Percentiles rank a stretch among this genome's conserved stretches.
Conservation (phyloP, 768 basidiomycete species). For the Rhizopogon roseolus region DNA sequence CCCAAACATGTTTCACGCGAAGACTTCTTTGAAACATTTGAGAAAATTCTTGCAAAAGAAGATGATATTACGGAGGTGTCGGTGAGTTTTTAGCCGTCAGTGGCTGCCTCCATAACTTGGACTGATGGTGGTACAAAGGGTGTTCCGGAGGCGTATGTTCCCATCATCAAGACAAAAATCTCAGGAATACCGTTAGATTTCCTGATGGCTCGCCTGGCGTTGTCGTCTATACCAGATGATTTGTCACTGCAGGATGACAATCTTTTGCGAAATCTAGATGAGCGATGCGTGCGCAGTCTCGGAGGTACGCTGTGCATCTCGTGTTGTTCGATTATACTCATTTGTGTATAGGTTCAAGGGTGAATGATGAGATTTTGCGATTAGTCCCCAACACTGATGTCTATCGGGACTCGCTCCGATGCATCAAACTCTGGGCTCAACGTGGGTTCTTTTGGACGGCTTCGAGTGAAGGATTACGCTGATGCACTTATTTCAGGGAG, state of each 20-base stretch:
- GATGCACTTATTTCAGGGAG: constrained; percentile 48
- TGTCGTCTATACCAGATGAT: constrained; percentile 89
- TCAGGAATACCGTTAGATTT: constrained; percentile 92
- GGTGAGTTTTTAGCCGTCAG: constrained; percentile 44
- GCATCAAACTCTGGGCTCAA: constrained; percentile 98
- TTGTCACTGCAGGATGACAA: constrained; percentile 88
- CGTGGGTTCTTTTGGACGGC: constrained; percentile 35
- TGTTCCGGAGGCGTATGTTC: constrained; percentile 95
- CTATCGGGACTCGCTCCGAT: constrained; percentile 90
- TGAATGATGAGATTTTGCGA: constrained; percentile 92
- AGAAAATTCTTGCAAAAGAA: constrained; percentile 77
- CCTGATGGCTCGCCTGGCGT: constrained; percentile 82
- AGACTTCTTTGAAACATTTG: constrained; percentile 92
- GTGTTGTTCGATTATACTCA: constrained; percentile 2
- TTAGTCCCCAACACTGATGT: constrained; percentile 92
- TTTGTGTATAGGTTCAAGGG: constrained; percentile 69
- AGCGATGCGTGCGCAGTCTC: constrained; percentile 91
- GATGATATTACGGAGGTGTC: constrained; percentile 87
- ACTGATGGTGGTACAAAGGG: constrained; percentile 45
- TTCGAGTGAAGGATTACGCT: constrained; percentile 1
- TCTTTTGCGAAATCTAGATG: constrained; percentile 87
- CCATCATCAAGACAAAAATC: constrained; percentile 89
- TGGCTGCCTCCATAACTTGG: not conserved
- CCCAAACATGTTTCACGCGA: constrained; percentile 94
- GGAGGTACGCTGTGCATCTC: constrained; percentile 49